Evolutionary conservation across 2,329 filamentous ascomycete species (phyloP).

Genomic region (Cercospora zeina): DNA sequence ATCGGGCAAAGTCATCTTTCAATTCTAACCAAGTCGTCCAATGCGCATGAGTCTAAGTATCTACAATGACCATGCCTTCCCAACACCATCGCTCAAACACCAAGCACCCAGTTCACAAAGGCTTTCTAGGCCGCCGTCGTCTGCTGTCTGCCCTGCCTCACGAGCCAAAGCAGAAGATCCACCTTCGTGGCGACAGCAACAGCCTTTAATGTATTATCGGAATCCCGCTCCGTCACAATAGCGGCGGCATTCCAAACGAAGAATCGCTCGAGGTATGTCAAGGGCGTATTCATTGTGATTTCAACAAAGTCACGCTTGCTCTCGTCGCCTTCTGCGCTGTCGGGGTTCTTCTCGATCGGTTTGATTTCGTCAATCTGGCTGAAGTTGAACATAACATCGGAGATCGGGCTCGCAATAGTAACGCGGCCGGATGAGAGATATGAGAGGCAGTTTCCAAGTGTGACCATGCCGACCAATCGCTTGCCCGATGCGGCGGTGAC

Average conservation of each 20-base stretch:
- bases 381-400: conserved; percentile 97
- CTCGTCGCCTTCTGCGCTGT: conserved; percentile 45
- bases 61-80: neutral
- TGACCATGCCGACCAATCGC: conserved; percentile 86
- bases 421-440: conserved; percentile 85
- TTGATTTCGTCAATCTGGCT: conserved; percentile 81
- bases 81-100: conserved; percentile 16
- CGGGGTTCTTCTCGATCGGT: conserved; percentile 74
- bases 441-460: conserved; percentile 88
- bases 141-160: conserved; percentile 58
- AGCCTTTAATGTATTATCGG: conserved; percentile 64
- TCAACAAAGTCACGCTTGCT: conserved; percentile 74
- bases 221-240: conserved; percentile 76
- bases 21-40: no score
- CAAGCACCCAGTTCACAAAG: neutral
- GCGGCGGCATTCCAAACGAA: conserved; percentile 98
- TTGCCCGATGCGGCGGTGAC: conserved; percentile 68
- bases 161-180: conserved; percentile 88
- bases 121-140: conserved; percentile 1
- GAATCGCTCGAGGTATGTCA: conserved; percentile 83
- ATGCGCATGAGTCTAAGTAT: neutral
- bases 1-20: no score
- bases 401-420: conserved; percentile 69
- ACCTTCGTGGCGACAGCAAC: conserved; percentile 95
- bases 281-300: conserved; percentile 85